Base-by-base conservation (phyloP, 2,329 filamentous ascomycete species). In the Iodosphaeria phyllophila region DNA sequence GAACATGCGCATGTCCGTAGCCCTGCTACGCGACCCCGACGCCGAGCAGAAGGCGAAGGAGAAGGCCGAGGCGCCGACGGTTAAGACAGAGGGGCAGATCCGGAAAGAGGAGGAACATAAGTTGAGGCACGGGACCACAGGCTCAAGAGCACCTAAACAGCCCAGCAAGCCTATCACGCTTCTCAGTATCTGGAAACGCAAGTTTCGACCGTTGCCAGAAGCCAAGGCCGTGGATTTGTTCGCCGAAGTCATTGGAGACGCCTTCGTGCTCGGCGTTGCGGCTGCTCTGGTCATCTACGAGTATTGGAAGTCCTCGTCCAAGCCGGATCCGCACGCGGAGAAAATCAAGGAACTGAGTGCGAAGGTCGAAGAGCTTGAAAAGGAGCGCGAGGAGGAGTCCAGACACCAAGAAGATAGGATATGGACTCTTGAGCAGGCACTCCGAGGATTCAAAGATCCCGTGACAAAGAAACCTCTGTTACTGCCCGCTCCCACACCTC, bases 221-320 rank as follows among this genome's bases (percentile, higher is more conserved):
- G 54, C 46, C 10, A 74, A 74, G 45, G 69, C 69, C 6, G 69
- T 74, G 8, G 68, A 74, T 37, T n/a, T 74, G 6, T 74, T 74
- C 36, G 70, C 69, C 20, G 69, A 74, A 37, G 68, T 74, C 10
- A 50, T 68, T 24, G 69, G 69, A 20, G 69, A 74, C 34, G 49
- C 52, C 10, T 74, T 74, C 39, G 73, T 74, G 30, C 53, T 74
- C 12, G 39, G 56, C 5, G 66, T 74, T 14, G 69, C 66, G 5
- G 50, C 54, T 9, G 56, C 45, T 12, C 42, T 74, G 24, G 58
- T 74, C 28, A 46, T 72, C 18, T 74, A 66, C 42, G 69, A 74
- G 46, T 71, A 64, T 33, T 62, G 64, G 43, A 61, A 57, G 35
- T 50, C 61, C 6, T 54, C 58, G n/a, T 50, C 56, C 35, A 74